Base-by-base conservation (phyloP, 75 land plant species). In the Larix kaempferi region DNA sequence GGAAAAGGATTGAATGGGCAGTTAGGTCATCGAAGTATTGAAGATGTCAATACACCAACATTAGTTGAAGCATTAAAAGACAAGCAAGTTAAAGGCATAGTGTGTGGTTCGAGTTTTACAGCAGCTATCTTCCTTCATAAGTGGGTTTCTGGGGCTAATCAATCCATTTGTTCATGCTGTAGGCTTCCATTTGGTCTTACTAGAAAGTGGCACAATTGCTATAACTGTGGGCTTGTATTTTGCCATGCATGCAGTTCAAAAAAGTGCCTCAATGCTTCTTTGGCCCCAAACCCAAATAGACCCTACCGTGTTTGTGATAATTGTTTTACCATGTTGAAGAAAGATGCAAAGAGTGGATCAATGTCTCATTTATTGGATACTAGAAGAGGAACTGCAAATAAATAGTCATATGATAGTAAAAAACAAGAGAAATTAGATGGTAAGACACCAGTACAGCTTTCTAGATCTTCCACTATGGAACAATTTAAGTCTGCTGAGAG, bases 1-100 rank as follows among this genome's bases (percentile, higher is more conserved):
- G 98, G 98, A 25, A 95, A 89, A 74, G 98, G 98, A 33, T 86
- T 92, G 52, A 95, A 93, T 85, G 98, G 98, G 16, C 76, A 88
- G 39, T 79, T 93, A 67, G 96, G 98, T 21, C 96, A 93, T 81
- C 91, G 96, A 25, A 93, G 89, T 61, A 69, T 60, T 62, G 87
- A 90, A 66, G 95, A 94, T 87, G 76, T 86, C 66, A 85, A 77
- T 77, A 61, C 77, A 14, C 97, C 97, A 33, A 84, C 90, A 1
- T 52, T 95, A 19, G 98, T 95, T 69, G 98, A 94, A 77, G 91
- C 93, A 27, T 76, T 95, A 61, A 91, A 85, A 77, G 96, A 95
- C 39, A 93, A 95, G 63, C 98, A 95, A 82, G 98, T 95, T 25
- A 95, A 91, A 77, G 87, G 89, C 76, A 72, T 95, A 71, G 86